A percentile compares a stretch with the other conserved stretches of the same genome.
These are phyloP conservation scores for Drosera capensis DNA, from an alignment of 148 eudicot genomes.

Conservation along the genomic window DNA sequence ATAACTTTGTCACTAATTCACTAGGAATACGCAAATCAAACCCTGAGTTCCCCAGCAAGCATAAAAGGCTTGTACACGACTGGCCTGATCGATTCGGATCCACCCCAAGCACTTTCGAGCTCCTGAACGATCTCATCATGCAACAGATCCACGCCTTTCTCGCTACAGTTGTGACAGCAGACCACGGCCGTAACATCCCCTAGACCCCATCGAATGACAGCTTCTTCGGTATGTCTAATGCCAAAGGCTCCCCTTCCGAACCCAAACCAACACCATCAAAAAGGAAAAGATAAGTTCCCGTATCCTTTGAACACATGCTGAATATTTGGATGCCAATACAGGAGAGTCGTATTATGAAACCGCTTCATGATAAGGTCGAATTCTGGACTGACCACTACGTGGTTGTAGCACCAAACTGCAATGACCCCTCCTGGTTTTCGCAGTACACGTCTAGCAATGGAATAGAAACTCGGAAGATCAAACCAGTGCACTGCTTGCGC, in stretches of 20 bases:
- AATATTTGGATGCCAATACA: conserved; percentile 21
- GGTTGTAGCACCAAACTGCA: conserved; percentile 39
- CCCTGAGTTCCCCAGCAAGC: conserved; percentile 20
- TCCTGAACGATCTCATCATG: conserved; percentile 17
- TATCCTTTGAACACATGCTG: conserved; percentile 18
- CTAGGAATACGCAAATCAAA: no score
- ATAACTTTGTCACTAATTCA: no score
- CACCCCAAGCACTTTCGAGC: conserved; percentile 39
- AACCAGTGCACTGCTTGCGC: conserved; percentile 46
- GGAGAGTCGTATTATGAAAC: conserved; percentile 13
- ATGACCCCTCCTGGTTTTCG: conserved; percentile 29
- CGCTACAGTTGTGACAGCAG: conserved; percentile 23
- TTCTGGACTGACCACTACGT: conserved; percentile 14
- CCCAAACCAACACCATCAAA: conserved; percentile 32
- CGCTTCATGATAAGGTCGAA: conserved; percentile 17
- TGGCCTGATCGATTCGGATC: conserved; percentile 12
- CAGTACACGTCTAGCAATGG: conserved; percentile 12
- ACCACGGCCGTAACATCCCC: conserved; percentile 28
- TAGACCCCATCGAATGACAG: conserved; percentile 21
- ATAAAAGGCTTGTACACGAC: conserved; percentile 30
- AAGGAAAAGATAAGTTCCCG: conserved; percentile 30
- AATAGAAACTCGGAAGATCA: conserved; percentile 30
- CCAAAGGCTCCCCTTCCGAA: conserved; percentile 18
- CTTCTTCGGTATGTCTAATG: conserved; percentile 21
- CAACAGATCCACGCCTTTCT: conserved; percentile 34